Base-by-base conservation (phyloP, 148 eudicot genomes). In the Rhododendron ferrugineum region DNA sequence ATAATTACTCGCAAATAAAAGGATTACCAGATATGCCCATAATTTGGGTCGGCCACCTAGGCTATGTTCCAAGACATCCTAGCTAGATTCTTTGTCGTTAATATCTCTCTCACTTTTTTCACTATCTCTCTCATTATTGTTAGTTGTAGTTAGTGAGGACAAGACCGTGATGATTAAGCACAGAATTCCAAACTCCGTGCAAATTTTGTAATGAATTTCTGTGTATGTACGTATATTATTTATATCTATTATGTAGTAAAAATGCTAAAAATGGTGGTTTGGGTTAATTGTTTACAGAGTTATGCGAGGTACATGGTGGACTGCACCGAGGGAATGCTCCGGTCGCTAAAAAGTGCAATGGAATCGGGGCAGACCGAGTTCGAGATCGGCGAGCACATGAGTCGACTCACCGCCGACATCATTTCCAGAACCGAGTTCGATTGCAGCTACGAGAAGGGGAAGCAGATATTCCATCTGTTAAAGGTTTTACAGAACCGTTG, bases 341-440 rank as follows among this genome's bases (percentile, higher is more conserved):
- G 89, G 40, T 92, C 92, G 46, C 88, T 96, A 2, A 52, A 84
- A 68, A 90, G 87, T 23, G 89, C 76, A 1, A 78, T 89, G 0
- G 60, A 72, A 81, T 72, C 34, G 78, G 91, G 95, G 0, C 82
- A 87, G 68, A 86, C 74, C 0, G 98, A 95, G 91, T 88, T 96
- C 32, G 99, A 96, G 88, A 96, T 96, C n/a, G 98, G 98, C 11
- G 91, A 90, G 82, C 78, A 92, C 37, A 93, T 96, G 98, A 86
- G 91, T 82, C 86, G 82, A 2, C 89, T 95, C 58, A 94, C 97
- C 0, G 99, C 98, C 0, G 98, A 96, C 66, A 95, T 96, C 5
- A 96, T 96, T 26, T 95, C 99, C 1, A 80, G 95, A 82, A 92
- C 97, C 13, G 98, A 93, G 85, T 96, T 96, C 77, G 99, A 93